Percentiles rank a stretch among this genome's conserved stretches.
phyloP scores from a whole-genome alignment of 2,329 filamentous ascomycete species.

The Colletotrichum agaves region DNA sequence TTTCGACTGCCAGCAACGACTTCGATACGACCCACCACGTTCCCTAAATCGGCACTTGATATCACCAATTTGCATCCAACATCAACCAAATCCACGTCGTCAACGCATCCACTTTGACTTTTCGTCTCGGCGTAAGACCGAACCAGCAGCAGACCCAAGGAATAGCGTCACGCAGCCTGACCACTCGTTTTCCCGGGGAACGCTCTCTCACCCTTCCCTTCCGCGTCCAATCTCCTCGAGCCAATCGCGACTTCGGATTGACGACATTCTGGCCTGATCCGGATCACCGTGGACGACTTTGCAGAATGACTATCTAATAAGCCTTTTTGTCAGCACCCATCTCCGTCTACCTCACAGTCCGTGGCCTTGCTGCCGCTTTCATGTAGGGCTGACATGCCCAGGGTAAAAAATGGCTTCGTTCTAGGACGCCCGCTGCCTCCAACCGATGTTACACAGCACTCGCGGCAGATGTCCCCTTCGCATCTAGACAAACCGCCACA shows the following conservation, averaged over 20 bases:
- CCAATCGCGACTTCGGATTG: not conserved
- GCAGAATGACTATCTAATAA: not conserved
- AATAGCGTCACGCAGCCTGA: constrained; percentile 18
- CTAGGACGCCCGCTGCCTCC: not conserved
- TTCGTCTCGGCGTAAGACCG: constrained; percentile 18
- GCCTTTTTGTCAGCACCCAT: not conserved
- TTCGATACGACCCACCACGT: not conserved
- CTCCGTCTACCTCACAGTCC: not conserved
- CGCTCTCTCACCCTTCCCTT: not conserved
- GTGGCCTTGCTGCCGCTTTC: not conserved
- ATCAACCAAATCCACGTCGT: not conserved
- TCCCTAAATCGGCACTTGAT: constrained; percentile 8
- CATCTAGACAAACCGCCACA: not conserved
- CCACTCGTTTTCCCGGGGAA: constrained; percentile 6
- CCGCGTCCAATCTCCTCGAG: constrained; percentile 11
- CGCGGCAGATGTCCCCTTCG: not conserved
- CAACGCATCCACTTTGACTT: not conserved
- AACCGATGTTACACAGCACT: constrained; percentile 28
- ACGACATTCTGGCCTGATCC: not conserved
- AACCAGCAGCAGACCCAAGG: constrained; percentile 2
- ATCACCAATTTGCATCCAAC: constrained; percentile 15
- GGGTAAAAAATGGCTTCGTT: constrained; percentile 10
- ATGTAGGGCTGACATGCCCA: constrained; percentile 29
- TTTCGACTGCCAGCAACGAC: not conserved
- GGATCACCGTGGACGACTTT: not conserved